Percentiles rank a stretch among this genome's conserved stretches.
Conservation (phyloP, 169 alveolate species). For the Blepharisma undulans region DNA sequence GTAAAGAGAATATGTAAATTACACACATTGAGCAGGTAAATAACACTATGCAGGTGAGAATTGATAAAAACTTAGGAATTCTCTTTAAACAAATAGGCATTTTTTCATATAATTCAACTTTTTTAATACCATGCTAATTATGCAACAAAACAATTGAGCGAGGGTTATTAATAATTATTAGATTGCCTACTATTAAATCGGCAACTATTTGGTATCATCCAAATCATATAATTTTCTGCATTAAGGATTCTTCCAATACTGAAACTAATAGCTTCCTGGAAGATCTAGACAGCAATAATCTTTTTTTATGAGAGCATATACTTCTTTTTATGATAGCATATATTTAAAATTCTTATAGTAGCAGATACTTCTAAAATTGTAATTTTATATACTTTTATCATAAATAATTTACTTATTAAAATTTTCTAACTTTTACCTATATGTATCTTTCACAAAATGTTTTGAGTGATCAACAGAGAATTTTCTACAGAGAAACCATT, state of each 20-base stretch:
- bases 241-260: too few species aligned
- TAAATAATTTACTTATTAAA: not conserved
- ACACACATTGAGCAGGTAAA: not conserved
- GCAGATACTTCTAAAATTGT: too few species aligned
- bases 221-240: too few species aligned
- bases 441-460: constrained; percentile 31
- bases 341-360: too few species aligned
- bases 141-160: not conserved
- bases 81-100: not conserved
- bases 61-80: not conserved
- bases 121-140: not conserved
- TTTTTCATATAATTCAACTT: not conserved
- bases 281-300: too few species aligned
- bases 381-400: not conserved
- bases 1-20: not conserved
- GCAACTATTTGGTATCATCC: too few species aligned
- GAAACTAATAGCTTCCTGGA: too few species aligned
- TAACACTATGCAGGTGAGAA: not conserved
- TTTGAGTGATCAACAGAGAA: constrained; percentile 13
- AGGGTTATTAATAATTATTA: too few species aligned
- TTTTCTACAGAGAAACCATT: constrained; percentile 26
- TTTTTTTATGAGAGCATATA: too few species aligned
- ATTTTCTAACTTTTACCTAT: not conserved
- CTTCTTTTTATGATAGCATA: too few species aligned
- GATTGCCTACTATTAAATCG: too few species aligned